Conservation (phyloP, 257 asterid species). For the Ajuga chamaepitys region DNA sequence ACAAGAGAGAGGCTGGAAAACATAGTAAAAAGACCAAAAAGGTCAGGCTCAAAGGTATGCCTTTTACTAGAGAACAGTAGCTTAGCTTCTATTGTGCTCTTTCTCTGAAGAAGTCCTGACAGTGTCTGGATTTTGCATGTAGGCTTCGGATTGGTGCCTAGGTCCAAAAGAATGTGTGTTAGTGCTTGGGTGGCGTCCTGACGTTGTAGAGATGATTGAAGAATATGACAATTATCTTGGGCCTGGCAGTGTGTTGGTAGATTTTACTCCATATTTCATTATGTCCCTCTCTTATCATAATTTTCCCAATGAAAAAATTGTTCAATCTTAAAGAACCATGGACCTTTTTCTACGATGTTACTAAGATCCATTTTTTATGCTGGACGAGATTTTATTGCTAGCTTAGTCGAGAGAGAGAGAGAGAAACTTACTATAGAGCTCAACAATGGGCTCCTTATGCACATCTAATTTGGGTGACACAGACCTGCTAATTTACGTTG, state of each 20-base stretch:
- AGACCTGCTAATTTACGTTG: conserved; percentile 1
- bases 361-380: no score
- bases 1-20: conserved; percentile 53
- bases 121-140: conserved; percentile 18
- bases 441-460: no score
- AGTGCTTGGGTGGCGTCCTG: conserved; percentile 94
- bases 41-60: conserved; percentile 77
- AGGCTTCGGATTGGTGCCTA: conserved; percentile 62
- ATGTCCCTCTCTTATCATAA: not conserved
- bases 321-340: not conserved
- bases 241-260: conserved; percentile 87
- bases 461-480: not conserved
- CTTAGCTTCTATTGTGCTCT: conserved; percentile 13
- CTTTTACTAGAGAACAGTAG: not conserved
- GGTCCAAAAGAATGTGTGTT: conserved; percentile 84
- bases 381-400: no score
- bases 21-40: conserved; percentile 64
- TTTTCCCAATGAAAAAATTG: not conserved
- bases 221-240: conserved; percentile 95
- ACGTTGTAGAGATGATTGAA: conserved; percentile 75
- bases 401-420: no score
- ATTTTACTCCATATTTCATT: not conserved
- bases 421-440: no score
- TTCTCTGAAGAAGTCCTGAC: conserved; percentile 4
- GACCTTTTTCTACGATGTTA: not conserved